Base-by-base conservation (phyloP, 2,329 filamentous ascomycete genomes). In the Monilinia vaccinii-corymbosi region DNA sequence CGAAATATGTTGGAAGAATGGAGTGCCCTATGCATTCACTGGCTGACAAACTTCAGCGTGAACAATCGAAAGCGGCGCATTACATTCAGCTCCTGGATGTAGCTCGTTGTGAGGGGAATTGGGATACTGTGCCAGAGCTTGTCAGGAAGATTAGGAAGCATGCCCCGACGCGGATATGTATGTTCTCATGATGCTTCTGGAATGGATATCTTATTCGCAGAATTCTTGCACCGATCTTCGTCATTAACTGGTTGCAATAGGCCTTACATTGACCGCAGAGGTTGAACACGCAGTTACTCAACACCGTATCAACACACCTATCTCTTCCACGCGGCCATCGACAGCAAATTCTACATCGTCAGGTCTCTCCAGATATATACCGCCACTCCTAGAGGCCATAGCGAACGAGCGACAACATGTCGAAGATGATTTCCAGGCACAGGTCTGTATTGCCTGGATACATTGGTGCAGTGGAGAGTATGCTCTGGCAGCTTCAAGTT, bases 81-180 rank as follows among this genome's bases (percentile, higher is more conserved):
- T 97, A 97, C 75, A 81, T 96, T 67, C 81, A 83, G 72, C 84
- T 85, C 74, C 83, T 99, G 71, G 90, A 97, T 73, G 82, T 86
- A 67, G 91, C 91, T 66, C 88, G 94, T 70, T 96, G 91, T 74
- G 86, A 93, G 70, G 91, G 88, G 56, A 86, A 86, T 73, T 99
- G 94, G 94, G 80, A 85, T 66, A 84, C 89, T 34, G 82, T 97
- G 34, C 89, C 90, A 31, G 93, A 97, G 76, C 81, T 96, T 64
- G 86, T 94, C 69, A 85, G 93, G 73, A 99, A 99, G 76, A 82
- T 97, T 70, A 88, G 88, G 71, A 97, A 99, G 75, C 93, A 99
- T 81, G 89, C 91, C 68, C 87, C 91, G 45, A 83, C 89, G 63
- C 84, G 89, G 73, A 83, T 83, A 75, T 96, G 93, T 97, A 86